Base-by-base conservation (phyloP, 2,329 filamentous ascomycete genomes). In the Cadophora sp. region DNA sequence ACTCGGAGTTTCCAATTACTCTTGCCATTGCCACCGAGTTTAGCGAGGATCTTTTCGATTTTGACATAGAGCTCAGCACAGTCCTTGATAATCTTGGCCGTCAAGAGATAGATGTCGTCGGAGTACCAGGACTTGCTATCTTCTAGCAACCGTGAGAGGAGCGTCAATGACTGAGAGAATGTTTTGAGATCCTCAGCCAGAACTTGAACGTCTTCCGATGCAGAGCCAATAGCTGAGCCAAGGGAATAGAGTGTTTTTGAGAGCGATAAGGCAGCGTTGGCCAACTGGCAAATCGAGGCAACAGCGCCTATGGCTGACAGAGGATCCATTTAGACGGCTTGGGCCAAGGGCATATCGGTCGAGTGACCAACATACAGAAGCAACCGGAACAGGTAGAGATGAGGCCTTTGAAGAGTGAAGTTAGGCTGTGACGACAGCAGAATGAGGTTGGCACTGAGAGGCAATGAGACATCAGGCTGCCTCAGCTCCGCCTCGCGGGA, bases 11-110 rank as follows among this genome's bases (percentile, higher is more conserved):
- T 73, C 69, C 69, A 71, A 30, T 43, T 69, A 30, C 65, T 69
- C 39, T 66, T 72, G 8, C 69, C 71, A 66, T 67, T 69, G 24
- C 62, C 41, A 8, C 69, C 69, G 18, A 72, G 51, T 56, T 70
- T 72, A 4, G 45, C 58, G 4, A 72, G 33, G 11, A 72, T 51
- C 45, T 68, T 72, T 30, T 72, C 70, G 20, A 74, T 71, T 55
- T 74, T 72, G 11, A 66, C 62, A 48, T 73, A 71, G 6, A 73
- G 43, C 18, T 69, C 64, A 7, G 69, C 65, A 58, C 70, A 72
- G 22, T 72, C 70, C 33, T 67, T 68, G 14, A 74, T 73, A 27
- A 73, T 70, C 24, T 72, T 73, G 6, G 68, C 70, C 4, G 71
- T 70, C 64, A 71, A 66, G 6, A 71, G 59, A 60, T 72, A 72